Base-by-base conservation (phyloP, 345 rosid species). In the Trapa bicornis region DNA sequence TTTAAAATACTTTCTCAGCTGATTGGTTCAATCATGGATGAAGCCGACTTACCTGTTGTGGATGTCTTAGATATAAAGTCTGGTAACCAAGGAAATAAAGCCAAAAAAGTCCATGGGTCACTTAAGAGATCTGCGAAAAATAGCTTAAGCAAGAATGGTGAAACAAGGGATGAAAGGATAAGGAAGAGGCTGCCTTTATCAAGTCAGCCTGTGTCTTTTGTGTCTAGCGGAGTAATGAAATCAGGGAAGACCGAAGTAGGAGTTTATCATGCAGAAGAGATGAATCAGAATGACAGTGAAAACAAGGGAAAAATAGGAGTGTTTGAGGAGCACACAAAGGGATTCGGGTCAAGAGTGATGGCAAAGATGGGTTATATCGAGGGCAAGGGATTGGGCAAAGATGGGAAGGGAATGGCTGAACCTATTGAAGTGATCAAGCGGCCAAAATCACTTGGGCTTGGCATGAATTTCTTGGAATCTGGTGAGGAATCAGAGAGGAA, bases 301-400 rank as follows among this genome's bases (percentile, higher is more conserved):
- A 75, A 65, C 39, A 74, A 82, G 65, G 79, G 69, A 58, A 79
- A 73, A 57, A 76, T 81, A 47, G 97, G 91, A 65, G 82, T 90
- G 32, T 91, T 94, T 36, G 97, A 94, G 89, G 78, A 84, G 22
- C 96, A 91, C 75, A 94, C 99, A 1, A 73, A 47, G 50, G 70
- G 74, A n/a, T 72, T 72, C 37, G 74, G 74, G 37, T 72, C 97
- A 41, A 92, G 90, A 82, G 85, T 92, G 90, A 88, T 92, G 96
- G 96, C 88, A 0, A 92, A 80, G 72, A 93, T 93, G 98, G 96
- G 97, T 69, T 93, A 73, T 53, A 70, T 84, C 58, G 91, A 85
- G 75, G 97, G 97, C n/a, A 83, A 80, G 6, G 98, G 97, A 37
- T 68, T 90, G 53, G 95, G 98, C 58, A 93, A 83, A 72, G 97